A percentile compares a stretch with the other conserved stretches of the same genome.
Evolutionary conservation across 176 grass and related monocot genomes (phyloP).

Genomic region (Pontederia paniculata): DNA sequence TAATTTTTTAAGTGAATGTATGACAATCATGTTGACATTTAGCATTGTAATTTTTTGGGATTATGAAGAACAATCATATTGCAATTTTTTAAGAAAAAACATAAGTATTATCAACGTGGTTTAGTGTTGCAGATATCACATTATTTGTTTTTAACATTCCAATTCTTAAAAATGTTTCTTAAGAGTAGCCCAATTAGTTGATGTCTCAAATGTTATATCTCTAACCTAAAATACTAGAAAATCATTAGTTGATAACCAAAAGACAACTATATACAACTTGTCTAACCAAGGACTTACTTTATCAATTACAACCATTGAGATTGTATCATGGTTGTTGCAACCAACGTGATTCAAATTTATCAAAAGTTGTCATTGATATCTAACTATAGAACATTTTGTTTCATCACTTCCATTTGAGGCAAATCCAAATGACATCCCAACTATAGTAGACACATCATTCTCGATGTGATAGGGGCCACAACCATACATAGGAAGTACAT

Average conservation of each 20-base stretch:
- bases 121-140: too few species aligned
- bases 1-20: too few species aligned
- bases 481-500: conserved; percentile 35
- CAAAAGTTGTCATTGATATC: conserved; percentile 23
- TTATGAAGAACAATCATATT: too few species aligned
- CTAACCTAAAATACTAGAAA: conserved; percentile 44
- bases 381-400: conserved; percentile 11
- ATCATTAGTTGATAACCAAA: conserved; percentile 19
- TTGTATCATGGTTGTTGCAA: conserved; percentile 78
- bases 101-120: too few species aligned
- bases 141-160: too few species aligned
- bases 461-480: conserved; percentile 60
- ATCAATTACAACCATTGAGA: conserved; percentile 85
- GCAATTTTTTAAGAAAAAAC: too few species aligned
- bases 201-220: conserved; percentile 72
- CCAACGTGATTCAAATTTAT: conserved; percentile 26
- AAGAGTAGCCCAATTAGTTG: conserved; percentile 84
- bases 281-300: conserved; percentile 34
- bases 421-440: conserved; percentile 14
- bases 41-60: too few species aligned
- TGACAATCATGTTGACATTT: too few species aligned
- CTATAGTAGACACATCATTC: conserved; percentile 1
- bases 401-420: not conserved
- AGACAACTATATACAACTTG: not conserved
- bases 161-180: too few species aligned